A percentile compares a stretch with the other conserved stretches of the same genome.
phyloP scores from a whole-genome alignment of 768 basidiomycete species.

The Rhodotorula paludigena region DNA sequence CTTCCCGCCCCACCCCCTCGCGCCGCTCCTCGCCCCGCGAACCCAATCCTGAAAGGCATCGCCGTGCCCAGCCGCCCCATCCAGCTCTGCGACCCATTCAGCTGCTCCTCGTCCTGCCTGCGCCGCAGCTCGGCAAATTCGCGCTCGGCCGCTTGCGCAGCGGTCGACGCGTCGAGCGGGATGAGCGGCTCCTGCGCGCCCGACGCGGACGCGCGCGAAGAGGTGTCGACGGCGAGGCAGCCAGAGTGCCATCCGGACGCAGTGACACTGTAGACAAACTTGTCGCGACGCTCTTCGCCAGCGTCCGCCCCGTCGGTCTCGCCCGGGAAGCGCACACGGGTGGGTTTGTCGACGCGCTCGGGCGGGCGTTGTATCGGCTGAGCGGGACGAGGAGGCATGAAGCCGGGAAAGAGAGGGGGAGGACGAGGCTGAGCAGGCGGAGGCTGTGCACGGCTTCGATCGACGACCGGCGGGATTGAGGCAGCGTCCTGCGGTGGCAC shows the following conservation, averaged over 20 bases:
- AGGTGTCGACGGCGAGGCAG: conserved; percentile 70
- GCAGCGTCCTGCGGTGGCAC: neutral
- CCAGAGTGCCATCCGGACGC: conserved; percentile 91
- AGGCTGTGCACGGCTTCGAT: neutral
- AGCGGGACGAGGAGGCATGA: conserved; percentile 26
- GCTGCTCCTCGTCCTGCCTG: neutral
- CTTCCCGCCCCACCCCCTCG: neutral
- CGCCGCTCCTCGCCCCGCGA: neutral
- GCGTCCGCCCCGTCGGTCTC: conserved; percentile 1
- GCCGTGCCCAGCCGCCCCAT: conserved; percentile 8
- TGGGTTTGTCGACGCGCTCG: conserved; percentile 57
- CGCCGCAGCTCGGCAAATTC: neutral
- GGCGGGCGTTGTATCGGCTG: conserved; percentile 44
- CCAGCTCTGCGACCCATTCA: conserved; percentile 9
- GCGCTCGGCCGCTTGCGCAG: neutral
- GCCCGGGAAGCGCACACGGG: conserved; percentile 66
- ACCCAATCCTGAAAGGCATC: conserved; percentile 9
- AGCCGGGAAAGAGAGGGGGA: conserved; percentile 45
- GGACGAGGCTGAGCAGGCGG: neutral
- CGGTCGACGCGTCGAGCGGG: neutral
- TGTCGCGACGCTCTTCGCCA: conserved; percentile 54
- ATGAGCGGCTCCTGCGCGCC: conserved; percentile 6
- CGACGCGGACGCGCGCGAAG: neutral
- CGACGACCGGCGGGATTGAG: neutral
- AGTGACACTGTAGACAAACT: conserved; percentile 73